A percentile compares a stretch with the other conserved stretches of the same genome.
These are phyloP conservation scores for Parastagonospora avenae DNA, from an alignment of 2,329 filamentous ascomycete genomes.

Conservation along the genomic window DNA sequence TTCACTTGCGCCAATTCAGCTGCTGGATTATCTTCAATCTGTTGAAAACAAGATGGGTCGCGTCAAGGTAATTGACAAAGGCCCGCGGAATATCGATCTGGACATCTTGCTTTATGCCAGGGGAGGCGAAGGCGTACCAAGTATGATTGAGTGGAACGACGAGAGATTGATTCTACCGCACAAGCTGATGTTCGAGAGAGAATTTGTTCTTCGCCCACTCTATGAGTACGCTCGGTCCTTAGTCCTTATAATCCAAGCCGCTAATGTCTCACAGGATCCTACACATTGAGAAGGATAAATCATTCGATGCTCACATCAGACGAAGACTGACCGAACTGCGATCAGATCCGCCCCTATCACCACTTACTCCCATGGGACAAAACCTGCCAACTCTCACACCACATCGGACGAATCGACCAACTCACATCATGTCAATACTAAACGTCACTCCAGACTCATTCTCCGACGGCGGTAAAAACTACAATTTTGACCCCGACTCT, in stretches of 20 bases:
- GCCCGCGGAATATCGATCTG: constrained; percentile 90
- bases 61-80: constrained; percentile 86
- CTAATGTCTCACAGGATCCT: constrained; percentile 31
- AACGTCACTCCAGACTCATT: constrained; percentile 97
- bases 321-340: constrained; percentile 18
- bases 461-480: constrained; percentile 77
- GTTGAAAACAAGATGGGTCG: constrained; percentile 83
- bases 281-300: constrained; percentile 5
- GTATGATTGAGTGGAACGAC: constrained; percentile 45
- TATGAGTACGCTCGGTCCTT: constrained; percentile 65
- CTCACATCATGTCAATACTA: constrained; percentile 89
- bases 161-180: constrained; percentile 85
- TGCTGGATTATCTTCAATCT: constrained; percentile 80
- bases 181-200: constrained; percentile 80
- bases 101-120: constrained; percentile 81
- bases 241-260: constrained; percentile 5
- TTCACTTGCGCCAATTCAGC: constrained; percentile 70
- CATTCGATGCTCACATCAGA: neutral
- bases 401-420: constrained; percentile 50
- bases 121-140: neutral
- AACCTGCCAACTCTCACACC: constrained; percentile 31
- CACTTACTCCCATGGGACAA: constrained; percentile 48
- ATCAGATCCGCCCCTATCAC: constrained; percentile 43
- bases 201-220: constrained; percentile 90
- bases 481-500: constrained; percentile 47